Conservation (phyloP, 345 rosid genomes). For the Carallia brachiata region DNA sequence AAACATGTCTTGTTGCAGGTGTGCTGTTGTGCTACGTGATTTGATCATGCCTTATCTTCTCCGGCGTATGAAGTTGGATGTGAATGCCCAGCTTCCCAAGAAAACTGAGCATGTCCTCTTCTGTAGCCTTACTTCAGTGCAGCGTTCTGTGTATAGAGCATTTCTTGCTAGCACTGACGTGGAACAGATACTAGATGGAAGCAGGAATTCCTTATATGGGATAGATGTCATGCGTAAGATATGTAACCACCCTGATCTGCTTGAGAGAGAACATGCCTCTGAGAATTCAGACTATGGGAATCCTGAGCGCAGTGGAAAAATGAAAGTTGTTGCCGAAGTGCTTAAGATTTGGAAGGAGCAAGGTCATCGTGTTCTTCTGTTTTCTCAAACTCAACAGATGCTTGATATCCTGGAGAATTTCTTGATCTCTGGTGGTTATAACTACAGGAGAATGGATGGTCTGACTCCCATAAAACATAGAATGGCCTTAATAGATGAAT, state of each 20-base stretch:
- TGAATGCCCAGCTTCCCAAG: conserved; percentile 78
- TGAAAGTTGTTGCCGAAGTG: conserved; percentile 83
- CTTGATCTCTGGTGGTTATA: conserved; percentile 59
- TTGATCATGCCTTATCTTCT: conserved; percentile 97
- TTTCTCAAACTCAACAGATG: conserved; percentile 94
- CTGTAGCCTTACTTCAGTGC: conserved; percentile 91
- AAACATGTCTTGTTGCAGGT: conserved; percentile 42
- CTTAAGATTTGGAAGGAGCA: conserved; percentile 88
- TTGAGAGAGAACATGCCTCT: conserved; percentile 83
- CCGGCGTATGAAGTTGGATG: conserved; percentile 93
- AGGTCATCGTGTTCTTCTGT: conserved; percentile 91
- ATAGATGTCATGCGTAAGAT: conserved; percentile 99
- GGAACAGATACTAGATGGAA: conserved; percentile 81
- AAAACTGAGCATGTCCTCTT: conserved; percentile 96
- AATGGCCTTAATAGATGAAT: conserved; percentile 97
- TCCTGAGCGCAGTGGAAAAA: conserved; percentile 87
- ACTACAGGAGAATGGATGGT: conserved; percentile 95
- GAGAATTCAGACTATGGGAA: conserved; percentile 87
- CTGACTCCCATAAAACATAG: conserved; percentile 82
- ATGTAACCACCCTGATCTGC: conserved; percentile 98
- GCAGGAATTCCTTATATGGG: conserved; percentile 78
- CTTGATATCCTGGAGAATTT: conserved; percentile 91
- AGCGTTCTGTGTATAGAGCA: conserved; percentile 80
- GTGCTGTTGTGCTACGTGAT: conserved; percentile 96
- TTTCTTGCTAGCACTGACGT: conserved; percentile 98